Base-by-base conservation (phyloP, 164 flowering plant species). In the Sedum album region DNA sequence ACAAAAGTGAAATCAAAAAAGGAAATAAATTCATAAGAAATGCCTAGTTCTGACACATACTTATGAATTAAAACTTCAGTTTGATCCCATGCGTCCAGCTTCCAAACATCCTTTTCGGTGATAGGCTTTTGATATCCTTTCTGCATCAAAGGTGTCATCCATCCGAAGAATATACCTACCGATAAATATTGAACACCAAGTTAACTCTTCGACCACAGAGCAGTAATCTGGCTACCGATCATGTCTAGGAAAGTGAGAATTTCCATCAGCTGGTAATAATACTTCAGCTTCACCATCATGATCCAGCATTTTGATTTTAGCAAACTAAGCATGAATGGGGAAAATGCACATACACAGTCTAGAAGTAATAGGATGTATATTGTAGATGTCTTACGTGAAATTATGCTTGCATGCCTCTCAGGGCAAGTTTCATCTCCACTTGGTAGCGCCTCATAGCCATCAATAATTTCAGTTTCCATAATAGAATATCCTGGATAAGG, bases 51-150 rank as follows among this genome's bases (percentile, higher is more conserved):
- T 31, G 68, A 48, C 18, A 63, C 81, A 28, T 44, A 89, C 95
- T 75, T 83, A 77, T 68, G 76, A 68, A 73, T 68, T 55, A 89
- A 75, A 25, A 85, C 81, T 75, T 89, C 91, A 55, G 91, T 87
- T 68, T 65, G 83, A 75, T 89, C 95, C 95, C 95, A 89, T 30
- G 81, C 66, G 71, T 89, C 91, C 73, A 87, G 67, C 70, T 87
- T 81, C 95, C 91, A 89, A 26, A 89, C 82, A 76, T 85, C 95
- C 76, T 79, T 89, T 76, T 87, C 90, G 35, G 90, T 84, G 39
- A 89, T 77, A 28, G 95, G 95, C 70, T 75, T 76, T 75, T 70
- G 83, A 73, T 79, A 83, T 28, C 95, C 95, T 72, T 76, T 76
- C 71, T 80, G 69, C 95, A 89, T 85, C 70, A 89, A 78, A 33